Percentiles rank a stretch among this genome's conserved stretches.
These are phyloP conservation scores for Amphicarpaea edgeworthii DNA, from an alignment of 306 rosid species.

Conservation along the genomic window DNA sequence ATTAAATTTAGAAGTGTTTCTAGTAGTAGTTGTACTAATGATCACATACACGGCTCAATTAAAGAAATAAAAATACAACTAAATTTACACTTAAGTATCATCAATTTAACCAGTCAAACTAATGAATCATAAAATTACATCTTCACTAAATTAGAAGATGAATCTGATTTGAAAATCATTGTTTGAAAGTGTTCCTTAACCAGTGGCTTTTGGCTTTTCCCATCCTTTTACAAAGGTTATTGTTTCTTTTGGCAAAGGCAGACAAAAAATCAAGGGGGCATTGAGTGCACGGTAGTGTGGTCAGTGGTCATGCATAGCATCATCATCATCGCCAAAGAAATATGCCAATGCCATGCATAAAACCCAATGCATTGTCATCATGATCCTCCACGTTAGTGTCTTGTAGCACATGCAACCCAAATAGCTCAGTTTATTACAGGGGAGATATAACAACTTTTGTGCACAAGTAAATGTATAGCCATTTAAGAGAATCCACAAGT, in stretches of 20 bases:
- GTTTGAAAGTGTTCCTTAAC: constrained; percentile 3
- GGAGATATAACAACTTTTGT: constrained; percentile 30
- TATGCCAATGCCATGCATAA: constrained; percentile 50
- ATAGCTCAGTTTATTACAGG: constrained; percentile 12
- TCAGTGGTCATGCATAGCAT: constrained; percentile 41
- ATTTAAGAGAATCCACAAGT: constrained; percentile 3
- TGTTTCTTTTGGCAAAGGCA: constrained; percentile 50
- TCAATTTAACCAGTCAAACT: neutral
- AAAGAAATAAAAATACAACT: neutral
- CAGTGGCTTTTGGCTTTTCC: constrained; percentile 31
- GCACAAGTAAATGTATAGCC: neutral
- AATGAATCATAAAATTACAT: neutral
- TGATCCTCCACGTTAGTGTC: constrained; percentile 47
- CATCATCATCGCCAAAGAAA: constrained; percentile 39
- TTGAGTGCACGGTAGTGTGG: constrained; percentile 41
- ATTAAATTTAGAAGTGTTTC: too few species aligned
- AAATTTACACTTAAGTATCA: neutral
- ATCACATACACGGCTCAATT: neutral
- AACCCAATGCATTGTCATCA: constrained; percentile 42
- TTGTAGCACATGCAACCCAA: constrained; percentile 53
- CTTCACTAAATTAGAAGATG: neutral
- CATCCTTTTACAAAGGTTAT: constrained; percentile 50
- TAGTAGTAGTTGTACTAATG: too few species aligned
- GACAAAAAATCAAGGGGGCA: constrained; percentile 38
- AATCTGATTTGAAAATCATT: neutral